These are phyloP conservation scores for Gossypium laxum DNA, from an alignment of 441 rosid species.

Conservation along the genomic window DNA sequence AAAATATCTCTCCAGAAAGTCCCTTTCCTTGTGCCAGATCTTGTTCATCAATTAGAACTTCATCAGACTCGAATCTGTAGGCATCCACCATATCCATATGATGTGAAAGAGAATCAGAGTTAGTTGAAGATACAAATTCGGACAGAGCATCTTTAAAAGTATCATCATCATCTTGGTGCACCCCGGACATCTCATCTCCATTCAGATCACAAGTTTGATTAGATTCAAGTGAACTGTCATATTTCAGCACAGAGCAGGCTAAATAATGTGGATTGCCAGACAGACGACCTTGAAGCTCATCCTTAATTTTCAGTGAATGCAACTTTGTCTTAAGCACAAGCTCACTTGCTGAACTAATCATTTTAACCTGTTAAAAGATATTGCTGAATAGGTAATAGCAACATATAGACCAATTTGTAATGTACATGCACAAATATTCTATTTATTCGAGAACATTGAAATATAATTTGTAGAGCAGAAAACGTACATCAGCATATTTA, in stretches of 20 bases:
- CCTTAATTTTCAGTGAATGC: constrained; percentile 84
- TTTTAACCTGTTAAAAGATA: constrained; percentile 51
- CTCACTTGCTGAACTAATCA: constrained; percentile 62
- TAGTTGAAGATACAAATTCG: constrained; percentile 64
- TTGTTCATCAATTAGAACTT: constrained; percentile 37
- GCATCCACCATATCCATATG: constrained; percentile 32
- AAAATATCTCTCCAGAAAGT: constrained; percentile 61
- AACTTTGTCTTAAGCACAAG: constrained; percentile 73
- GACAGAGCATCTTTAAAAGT: constrained; percentile 80
- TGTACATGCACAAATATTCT: not conserved
- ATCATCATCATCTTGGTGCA: constrained; percentile 70
- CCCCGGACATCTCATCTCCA: constrained; percentile 32
- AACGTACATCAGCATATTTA: not conserved
- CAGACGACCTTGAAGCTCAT: constrained; percentile 66
- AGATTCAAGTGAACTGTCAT: constrained; percentile 39
- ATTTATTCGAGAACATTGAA: not conserved
- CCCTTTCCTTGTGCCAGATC: constrained; percentile 47
- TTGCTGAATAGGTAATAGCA: constrained; percentile 7
- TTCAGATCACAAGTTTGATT: constrained; percentile 26
- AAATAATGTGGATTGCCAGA: constrained; percentile 56
- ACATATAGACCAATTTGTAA: not conserved
- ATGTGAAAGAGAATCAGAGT: constrained; percentile 41
- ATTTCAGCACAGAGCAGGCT: constrained; percentile 72
- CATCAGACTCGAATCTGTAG: constrained; percentile 45
- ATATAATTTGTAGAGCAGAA: not conserved